phyloP scores from a whole-genome alignment of 306 rosid genomes.

The Cicer pinnatifidum region DNA sequence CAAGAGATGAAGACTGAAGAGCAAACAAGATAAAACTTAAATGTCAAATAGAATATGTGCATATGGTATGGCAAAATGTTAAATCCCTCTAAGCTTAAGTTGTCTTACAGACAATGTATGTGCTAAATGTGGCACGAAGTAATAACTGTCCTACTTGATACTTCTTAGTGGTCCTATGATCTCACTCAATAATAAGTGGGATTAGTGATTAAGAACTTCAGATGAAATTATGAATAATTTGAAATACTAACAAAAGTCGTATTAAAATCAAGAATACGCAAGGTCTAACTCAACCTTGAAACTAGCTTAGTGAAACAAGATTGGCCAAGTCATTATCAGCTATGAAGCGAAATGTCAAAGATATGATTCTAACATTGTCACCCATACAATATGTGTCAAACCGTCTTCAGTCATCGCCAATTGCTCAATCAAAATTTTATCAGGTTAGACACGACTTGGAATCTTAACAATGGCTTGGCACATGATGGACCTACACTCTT shows the following conservation, averaged over 20 bases:
- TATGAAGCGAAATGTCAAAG: not conserved
- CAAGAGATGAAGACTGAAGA: not conserved
- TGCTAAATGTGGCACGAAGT: no score
- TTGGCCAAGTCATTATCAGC: slow-evolving; percentile 2
- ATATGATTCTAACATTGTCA: not conserved
- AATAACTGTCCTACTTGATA: no score
- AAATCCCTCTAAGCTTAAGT: slow-evolving; percentile 15
- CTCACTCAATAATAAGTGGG: slow-evolving; percentile 3
- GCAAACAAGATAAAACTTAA: not conserved
- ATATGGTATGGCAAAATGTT: not conserved
- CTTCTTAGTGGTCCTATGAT: not conserved
- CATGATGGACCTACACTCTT: not conserved
- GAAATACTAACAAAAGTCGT: slow-evolving; percentile 6
- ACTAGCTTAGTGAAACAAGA: not conserved
- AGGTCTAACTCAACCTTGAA: not conserved
- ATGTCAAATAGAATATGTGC: not conserved
- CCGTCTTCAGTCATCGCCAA: not conserved
- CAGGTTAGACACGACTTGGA: not conserved
- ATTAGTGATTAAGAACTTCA: slow-evolving; percentile 11
- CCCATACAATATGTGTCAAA: not conserved
- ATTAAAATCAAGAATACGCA: not conserved
- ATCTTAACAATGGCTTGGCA: not conserved
- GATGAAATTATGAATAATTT: slow-evolving; percentile 2
- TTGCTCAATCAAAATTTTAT: not conserved
- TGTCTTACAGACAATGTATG: not conserved